These are phyloP conservation scores for Psilocybe subaeruginosa DNA, from an alignment of 768 basidiomycete species.

Conservation along the genomic window DNA sequence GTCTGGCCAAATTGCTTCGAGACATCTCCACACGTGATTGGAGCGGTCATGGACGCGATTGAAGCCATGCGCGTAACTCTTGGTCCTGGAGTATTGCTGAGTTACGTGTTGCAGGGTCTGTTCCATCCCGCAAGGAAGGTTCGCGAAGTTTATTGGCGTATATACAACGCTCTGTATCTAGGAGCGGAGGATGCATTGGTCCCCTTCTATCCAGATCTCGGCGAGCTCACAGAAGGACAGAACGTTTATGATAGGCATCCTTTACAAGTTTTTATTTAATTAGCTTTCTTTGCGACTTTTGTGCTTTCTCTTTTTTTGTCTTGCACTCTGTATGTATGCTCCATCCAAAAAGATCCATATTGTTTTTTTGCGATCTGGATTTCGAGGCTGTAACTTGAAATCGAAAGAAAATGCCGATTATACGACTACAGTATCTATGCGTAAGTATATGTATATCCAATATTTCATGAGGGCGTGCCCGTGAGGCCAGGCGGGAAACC, in stretches of 20 bases:
- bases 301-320: slow-evolving; percentile 1
- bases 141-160: slow-evolving; percentile 96
- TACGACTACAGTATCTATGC: slow-evolving; percentile 10
- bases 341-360: background rate
- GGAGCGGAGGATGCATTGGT: slow-evolving; percentile 92
- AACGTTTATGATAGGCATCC: slow-evolving; percentile 88
- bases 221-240: slow-evolving; percentile 89
- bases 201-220: slow-evolving; percentile 91
- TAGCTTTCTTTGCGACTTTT: slow-evolving; percentile 7
- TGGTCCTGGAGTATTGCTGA: slow-evolving; percentile 90
- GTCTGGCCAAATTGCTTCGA: slow-evolving; percentile 99
- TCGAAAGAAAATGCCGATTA: slow-evolving; percentile 10
- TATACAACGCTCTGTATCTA: slow-evolving; percentile 94
- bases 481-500: slow-evolving; percentile 85
- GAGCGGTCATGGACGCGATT: slow-evolving; percentile 96
- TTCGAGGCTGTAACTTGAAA: background rate
- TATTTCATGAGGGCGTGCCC: slow-evolving; percentile 39
- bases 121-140: slow-evolving; percentile 98
- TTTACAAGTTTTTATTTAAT: slow-evolving; percentile 81
- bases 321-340: slow-evolving; percentile 3
- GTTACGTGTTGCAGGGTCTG: slow-evolving; percentile 91
- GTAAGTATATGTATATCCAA: slow-evolving; percentile 5
- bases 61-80: slow-evolving; percentile 97
- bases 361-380: background rate
- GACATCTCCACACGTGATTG: slow-evolving; percentile 97